phyloP scores from a whole-genome alignment of 345 rosid genomes.

The Microcos paniculata region DNA sequence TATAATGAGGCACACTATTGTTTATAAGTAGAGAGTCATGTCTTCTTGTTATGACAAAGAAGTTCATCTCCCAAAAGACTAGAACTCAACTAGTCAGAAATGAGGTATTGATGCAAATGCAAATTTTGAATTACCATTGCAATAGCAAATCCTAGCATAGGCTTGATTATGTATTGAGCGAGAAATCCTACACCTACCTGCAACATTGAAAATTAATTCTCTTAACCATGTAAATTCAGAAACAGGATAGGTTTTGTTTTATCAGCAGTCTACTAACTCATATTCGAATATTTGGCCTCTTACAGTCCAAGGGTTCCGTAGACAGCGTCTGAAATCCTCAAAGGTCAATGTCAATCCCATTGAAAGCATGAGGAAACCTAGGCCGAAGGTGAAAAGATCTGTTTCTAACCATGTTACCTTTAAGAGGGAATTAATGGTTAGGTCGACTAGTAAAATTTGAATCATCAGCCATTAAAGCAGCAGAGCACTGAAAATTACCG shows the following conservation, averaged over 20 bases:
- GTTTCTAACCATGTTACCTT: constrained; percentile 96
- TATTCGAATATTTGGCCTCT: constrained; percentile 26
- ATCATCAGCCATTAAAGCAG: neutral
- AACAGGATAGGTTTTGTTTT: neutral
- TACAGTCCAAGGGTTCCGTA: constrained; percentile 98
- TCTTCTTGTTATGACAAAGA: neutral
- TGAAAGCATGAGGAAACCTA: constrained; percentile 97
- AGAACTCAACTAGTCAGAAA: constrained; percentile 9
- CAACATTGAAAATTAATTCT: constrained; percentile 27
- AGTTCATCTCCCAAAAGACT: neutral
- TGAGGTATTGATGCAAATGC: neutral
- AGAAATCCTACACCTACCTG: constrained; percentile 98
- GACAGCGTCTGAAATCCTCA: constrained; percentile 85
- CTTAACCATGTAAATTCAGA: constrained; percentile 16
- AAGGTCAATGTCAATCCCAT: constrained; percentile 95
- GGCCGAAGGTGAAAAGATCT: constrained; percentile 80
- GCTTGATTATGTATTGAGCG: constrained; percentile 87
- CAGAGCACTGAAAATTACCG: constrained; percentile 44
- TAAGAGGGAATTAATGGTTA: constrained; percentile 14
- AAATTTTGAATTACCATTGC: constrained; percentile 58
- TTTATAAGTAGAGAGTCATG: neutral
- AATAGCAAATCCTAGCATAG: constrained; percentile 71
- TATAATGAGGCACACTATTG: neutral
- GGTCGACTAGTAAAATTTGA: constrained; percentile 8
- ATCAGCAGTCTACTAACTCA: constrained; percentile 3